Evolutionary conservation across 202 grass and related monocot genomes (phyloP).

Genomic region (Hordeum pubiflorum): DNA sequence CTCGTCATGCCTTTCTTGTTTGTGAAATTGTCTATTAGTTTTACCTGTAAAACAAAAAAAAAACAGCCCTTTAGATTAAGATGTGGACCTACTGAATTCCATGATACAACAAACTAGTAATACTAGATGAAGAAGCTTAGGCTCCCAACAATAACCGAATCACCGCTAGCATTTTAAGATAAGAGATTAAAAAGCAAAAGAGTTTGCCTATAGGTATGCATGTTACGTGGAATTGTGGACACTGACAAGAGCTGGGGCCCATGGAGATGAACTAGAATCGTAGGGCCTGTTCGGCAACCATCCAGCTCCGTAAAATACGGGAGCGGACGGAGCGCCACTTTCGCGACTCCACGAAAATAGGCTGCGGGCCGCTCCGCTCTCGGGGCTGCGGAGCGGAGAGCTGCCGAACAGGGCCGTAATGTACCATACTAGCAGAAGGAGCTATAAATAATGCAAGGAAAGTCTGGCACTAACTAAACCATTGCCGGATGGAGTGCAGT

Average conservation of each 20-base stretch:
- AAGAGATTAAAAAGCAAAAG: not conserved
- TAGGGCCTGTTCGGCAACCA: too few relatives aligned
- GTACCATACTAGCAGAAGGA: not conserved
- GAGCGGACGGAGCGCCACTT: too few relatives aligned
- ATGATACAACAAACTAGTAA: conserved; percentile 1
- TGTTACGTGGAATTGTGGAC: not conserved
- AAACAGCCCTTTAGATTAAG: not conserved
- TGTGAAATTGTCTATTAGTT: conserved; percentile 87
- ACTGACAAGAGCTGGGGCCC: not conserved
- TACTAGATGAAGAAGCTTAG: not conserved
- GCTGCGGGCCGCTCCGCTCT: too few relatives aligned
- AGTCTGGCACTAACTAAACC: not conserved
- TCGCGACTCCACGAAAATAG: too few relatives aligned
- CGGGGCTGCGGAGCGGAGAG: too few relatives aligned
- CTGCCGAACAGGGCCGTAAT: too few relatives aligned
- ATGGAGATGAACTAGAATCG: conserved; percentile 6
- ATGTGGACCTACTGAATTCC: not conserved
- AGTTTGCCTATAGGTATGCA: not conserved
- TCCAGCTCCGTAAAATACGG: too few relatives aligned
- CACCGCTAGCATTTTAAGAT: not conserved
- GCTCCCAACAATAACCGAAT: not conserved
- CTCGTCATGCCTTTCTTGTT: conserved; percentile 98
- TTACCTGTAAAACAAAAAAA: conserved; percentile 64
- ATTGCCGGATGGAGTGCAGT: not conserved
- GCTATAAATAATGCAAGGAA: not conserved